A percentile compares a stretch with the other conserved stretches of the same genome.
phyloP scores from a whole-genome alignment of 495 filamentous ascomycete species.

The Penicillium coprophilum region DNA sequence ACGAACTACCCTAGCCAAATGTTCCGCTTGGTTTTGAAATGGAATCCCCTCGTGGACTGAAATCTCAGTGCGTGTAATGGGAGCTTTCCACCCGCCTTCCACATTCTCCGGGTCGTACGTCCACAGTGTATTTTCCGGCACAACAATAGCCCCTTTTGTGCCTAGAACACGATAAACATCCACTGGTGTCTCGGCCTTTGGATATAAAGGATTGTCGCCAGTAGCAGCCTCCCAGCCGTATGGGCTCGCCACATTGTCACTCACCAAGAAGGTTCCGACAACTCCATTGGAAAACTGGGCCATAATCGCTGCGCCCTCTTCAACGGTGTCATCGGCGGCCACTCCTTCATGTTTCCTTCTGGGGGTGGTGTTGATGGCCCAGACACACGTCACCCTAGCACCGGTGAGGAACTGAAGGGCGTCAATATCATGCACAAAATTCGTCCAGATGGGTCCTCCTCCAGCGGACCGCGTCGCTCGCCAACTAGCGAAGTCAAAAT shows the following conservation, averaged over 20 bases:
- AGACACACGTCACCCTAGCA: constrained; percentile 7
- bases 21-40: constrained; percentile 13
- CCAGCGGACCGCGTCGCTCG: constrained; percentile 9
- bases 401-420: constrained; percentile 16
- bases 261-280: constrained; percentile 14
- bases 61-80: not conserved
- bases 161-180: constrained; percentile 20
- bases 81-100: constrained; percentile 10
- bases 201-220: constrained; percentile 18
- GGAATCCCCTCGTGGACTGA: constrained; percentile 2
- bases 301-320: constrained; percentile 17
- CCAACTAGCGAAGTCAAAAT: constrained; percentile 10
- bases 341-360: not conserved
- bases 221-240: constrained; percentile 20
- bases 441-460: constrained; percentile 18
- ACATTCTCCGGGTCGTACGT: constrained; percentile 2
- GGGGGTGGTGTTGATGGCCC: constrained; percentile 1
- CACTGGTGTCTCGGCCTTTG: constrained; percentile 3
- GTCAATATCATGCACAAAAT: constrained; percentile 20
- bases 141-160: constrained; percentile 8
- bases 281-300: constrained; percentile 13
- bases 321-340: constrained; percentile 1
- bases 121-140: constrained; percentile 11
- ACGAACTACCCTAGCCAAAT: constrained; percentile 11
- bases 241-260: constrained; percentile 13